These are phyloP conservation scores for Vanrija sp. DNA, from an alignment of 1,284 basidiomycete genomes.

Conservation along the genomic window DNA sequence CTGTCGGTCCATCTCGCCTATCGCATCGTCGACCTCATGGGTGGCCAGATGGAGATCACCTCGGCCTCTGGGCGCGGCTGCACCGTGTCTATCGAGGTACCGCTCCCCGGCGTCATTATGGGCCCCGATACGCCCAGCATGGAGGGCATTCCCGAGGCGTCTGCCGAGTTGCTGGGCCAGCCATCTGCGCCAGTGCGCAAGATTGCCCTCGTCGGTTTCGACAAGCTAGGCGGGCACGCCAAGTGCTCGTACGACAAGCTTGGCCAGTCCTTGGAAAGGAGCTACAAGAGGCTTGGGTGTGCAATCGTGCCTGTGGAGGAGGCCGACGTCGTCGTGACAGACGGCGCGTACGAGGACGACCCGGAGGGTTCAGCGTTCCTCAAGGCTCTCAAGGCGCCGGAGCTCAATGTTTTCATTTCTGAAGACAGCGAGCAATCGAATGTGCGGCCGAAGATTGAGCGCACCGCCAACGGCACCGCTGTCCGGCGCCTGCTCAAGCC, in stretches of 20 bases:
- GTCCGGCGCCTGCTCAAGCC: conserved; percentile 37
- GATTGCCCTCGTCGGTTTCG: conserved; percentile 34
- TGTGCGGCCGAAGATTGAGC: conserved; percentile 1
- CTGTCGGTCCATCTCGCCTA: conserved; percentile 44
- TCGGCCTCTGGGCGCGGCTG: conserved; percentile 39
- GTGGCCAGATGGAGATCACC: conserved; percentile 43
- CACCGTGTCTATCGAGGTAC: conserved; percentile 40
- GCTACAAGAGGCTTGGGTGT: conserved; percentile 31
- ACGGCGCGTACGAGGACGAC: conserved; percentile 28
- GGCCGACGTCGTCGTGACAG: conserved; percentile 36
- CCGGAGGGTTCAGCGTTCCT: conserved; percentile 9
- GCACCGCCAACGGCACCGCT: not conserved
- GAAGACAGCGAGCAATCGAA: conserved; percentile 19
- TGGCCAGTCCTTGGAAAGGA: conserved; percentile 24
- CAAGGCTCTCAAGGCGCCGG: conserved; percentile 15
- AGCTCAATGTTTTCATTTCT: conserved; percentile 33
- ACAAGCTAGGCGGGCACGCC: conserved; percentile 3
- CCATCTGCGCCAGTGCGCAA: conserved; percentile 13
- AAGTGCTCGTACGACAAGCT: conserved; percentile 11
- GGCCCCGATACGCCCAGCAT: not conserved
- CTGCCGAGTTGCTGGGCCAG: too few relatives aligned
- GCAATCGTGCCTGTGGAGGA: conserved; percentile 24
- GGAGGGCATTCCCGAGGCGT: not conserved
- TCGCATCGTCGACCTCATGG: conserved; percentile 44
- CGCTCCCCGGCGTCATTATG: conserved; percentile 18